Evolutionary conservation across 805 yeast genomes (phyloP).

Genomic region (Scheffersomyces ergatensis): DNA sequence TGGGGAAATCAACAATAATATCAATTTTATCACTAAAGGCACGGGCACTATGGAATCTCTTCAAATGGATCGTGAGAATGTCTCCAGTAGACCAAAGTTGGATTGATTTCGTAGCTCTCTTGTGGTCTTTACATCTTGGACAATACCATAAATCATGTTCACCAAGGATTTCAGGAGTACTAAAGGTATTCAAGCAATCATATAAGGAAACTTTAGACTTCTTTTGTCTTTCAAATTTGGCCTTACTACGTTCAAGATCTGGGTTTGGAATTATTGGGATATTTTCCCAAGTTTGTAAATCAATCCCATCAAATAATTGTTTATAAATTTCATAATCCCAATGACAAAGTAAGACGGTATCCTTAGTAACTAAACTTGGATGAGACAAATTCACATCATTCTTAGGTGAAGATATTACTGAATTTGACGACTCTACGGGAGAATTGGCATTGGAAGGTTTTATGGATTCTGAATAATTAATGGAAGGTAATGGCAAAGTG

Average conservation of each 20-base stretch:
- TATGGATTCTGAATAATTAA: constrained; percentile 14
- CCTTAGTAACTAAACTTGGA: constrained; percentile 17
- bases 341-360: constrained; percentile 53
- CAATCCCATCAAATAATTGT: constrained; percentile 52
- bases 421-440: constrained; percentile 6
- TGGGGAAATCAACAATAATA: constrained; percentile 82
- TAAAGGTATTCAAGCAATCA: constrained; percentile 73
- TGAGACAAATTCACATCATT: constrained; percentile 9
- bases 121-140: constrained; percentile 82
- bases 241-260: constrained; percentile 50
- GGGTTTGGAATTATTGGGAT: constrained; percentile 42
- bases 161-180: constrained; percentile 80
- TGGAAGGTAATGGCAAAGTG: constrained; percentile 11
- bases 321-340: constrained; percentile 55
- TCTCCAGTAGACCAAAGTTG: constrained; percentile 96
- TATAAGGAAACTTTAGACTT: constrained; percentile 52
- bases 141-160: constrained; percentile 94
- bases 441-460: constrained; percentile 20
- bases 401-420: constrained; percentile 1
- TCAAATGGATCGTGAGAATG: constrained; percentile 82
- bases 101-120: constrained; percentile 86
- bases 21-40: constrained; percentile 88
- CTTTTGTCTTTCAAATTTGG: constrained; percentile 30
- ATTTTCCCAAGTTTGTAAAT: constrained; percentile 54
- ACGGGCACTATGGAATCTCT: constrained; percentile 81